Percentiles rank a stretch among this genome's conserved stretches.
phyloP scores from a whole-genome alignment of 2,329 filamentous ascomycete genomes.

The Penicillium sp. region DNA sequence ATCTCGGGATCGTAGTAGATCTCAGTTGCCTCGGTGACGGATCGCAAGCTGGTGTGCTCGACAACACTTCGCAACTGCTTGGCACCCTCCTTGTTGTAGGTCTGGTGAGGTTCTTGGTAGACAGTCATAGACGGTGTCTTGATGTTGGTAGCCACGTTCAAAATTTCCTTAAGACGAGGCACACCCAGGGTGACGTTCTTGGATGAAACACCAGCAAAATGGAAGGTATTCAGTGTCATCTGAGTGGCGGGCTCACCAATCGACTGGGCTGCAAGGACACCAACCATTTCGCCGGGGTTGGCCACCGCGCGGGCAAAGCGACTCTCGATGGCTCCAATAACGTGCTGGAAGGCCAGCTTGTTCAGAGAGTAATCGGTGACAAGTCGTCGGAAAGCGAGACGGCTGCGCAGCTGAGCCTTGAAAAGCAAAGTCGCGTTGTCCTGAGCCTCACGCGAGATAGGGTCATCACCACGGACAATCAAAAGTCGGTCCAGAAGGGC shows the following conservation, averaged over 20 bases:
- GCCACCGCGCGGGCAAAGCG: conserved; percentile 84
- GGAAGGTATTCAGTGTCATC: conserved; percentile 99
- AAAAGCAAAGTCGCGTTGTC: conserved; percentile 84
- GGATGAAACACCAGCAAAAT: conserved; percentile 98
- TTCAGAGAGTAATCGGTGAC: conserved; percentile 83
- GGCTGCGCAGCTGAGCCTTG: conserved; percentile 86
- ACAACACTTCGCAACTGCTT: conserved; percentile 85
- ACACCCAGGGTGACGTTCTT: conserved; percentile 99
- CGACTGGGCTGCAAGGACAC: conserved; percentile 94
- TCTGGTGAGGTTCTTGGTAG: conserved; percentile 66
- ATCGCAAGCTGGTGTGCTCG: conserved; percentile 90
- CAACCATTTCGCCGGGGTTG: conserved; percentile 96
- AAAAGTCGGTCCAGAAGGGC: conserved; percentile 74
- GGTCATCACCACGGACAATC: conserved; percentile 82
- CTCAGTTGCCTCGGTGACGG: conserved; percentile 87
- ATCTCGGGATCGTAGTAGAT: conserved; percentile 97
- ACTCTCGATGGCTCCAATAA: conserved; percentile 86
- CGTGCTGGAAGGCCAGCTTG: conserved; percentile 88
- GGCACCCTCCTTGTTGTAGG: conserved; percentile 71
- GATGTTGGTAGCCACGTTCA: conserved; percentile 96
- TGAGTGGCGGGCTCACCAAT: conserved; percentile 98
- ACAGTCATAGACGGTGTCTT: conserved; percentile 98
- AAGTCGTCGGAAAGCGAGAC: conserved; percentile 88
- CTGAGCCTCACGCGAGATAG: conserved; percentile 82
- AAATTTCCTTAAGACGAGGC: conserved; percentile 97